phyloP scores from a whole-genome alignment of 1,284 basidiomycete species.

The Sporisorium graminicola region DNA sequence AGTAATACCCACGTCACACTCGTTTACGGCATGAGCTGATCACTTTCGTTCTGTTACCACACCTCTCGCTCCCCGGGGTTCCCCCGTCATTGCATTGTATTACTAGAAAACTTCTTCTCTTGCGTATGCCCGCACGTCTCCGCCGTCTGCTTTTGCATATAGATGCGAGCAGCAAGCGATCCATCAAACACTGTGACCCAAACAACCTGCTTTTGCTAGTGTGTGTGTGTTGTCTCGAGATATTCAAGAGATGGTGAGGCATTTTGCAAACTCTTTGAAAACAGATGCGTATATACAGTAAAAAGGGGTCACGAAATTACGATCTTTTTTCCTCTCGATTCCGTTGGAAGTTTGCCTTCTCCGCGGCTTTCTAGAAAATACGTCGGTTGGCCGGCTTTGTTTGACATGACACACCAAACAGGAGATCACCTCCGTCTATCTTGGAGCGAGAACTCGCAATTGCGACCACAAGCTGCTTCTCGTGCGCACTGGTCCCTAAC shows the following conservation, averaged over 20 bases:
- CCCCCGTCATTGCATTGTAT: slow-evolving; percentile 4
- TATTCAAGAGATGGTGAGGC: not conserved
- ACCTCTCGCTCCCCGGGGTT: slow-evolving; percentile 8
- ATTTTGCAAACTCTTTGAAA: too few relatives aligned
- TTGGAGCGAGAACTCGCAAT: not conserved
- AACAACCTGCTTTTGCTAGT: too few relatives aligned
- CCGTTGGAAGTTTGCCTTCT: not conserved
- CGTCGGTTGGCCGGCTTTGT: not conserved
- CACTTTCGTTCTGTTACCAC: not conserved
- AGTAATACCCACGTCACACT: slow-evolving; percentile 1
- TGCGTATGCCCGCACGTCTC: not conserved
- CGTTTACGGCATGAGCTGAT: not conserved
- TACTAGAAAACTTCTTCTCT: slow-evolving; percentile 6
- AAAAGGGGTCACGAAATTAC: not conserved
- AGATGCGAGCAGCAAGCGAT: slow-evolving; percentile 4
- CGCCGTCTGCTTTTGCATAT: not conserved
- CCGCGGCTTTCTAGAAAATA: not conserved
- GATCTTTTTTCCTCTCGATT: not conserved
- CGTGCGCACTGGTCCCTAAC: not conserved
- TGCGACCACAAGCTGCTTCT: not conserved
- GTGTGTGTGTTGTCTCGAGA: not conserved
- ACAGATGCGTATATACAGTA: not conserved
- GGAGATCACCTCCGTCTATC: not conserved
- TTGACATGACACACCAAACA: not conserved
- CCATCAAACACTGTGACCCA: too few relatives aligned